Base-by-base conservation (phyloP, 1,139 yeast genomes). In the Pichiaceae sp. region DNA sequence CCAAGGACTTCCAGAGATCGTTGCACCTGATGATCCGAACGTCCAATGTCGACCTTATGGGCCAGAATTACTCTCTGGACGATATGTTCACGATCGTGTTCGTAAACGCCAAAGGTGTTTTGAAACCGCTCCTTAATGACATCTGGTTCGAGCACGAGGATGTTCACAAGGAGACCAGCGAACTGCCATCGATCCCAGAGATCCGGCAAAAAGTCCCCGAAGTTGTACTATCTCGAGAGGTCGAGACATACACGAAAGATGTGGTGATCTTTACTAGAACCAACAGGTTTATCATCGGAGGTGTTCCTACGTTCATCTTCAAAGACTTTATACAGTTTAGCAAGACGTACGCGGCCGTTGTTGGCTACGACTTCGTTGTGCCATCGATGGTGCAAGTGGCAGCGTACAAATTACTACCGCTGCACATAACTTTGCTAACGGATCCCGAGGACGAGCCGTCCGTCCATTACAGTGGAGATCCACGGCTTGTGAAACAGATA, bases 181-280 rank as follows among this genome's bases (percentile, higher is more conserved):
- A 42, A 7, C 59, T 72, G 11, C 49, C 48, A 1, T 52, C 52
- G 7, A 42, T 45, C 3, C 41, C 74, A 0, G 79, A 75, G 36
- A 57, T 75, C 29, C 19, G 17, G 3, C 12, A 16, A 15, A 24
- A 25, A 24, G 28, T 27, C n/a, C n/a, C 35, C 9, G 17, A 42
- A 7, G 60, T 72, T 8, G 49, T 48, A 1, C 52, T 53, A 5
- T 42, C 45, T 2, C 41, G 74, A 0, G 79, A 75, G 36, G 57
- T 75, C 29, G 51, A 52, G 32, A 53, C 76, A n/a, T 75, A 75
- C 47, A 65, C 72, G 48, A 71, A 72, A 43, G 80, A 75, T 49
- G 61, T 75, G 16, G 53, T 72, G 2, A 59, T 74, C 2, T 70
- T 65, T 45, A 48, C 70, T 2, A 57, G 82, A 29, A 63, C 65